phyloP scores from a whole-genome alignment of 176 grass and related monocot species.

The Zea luxurians region DNA sequence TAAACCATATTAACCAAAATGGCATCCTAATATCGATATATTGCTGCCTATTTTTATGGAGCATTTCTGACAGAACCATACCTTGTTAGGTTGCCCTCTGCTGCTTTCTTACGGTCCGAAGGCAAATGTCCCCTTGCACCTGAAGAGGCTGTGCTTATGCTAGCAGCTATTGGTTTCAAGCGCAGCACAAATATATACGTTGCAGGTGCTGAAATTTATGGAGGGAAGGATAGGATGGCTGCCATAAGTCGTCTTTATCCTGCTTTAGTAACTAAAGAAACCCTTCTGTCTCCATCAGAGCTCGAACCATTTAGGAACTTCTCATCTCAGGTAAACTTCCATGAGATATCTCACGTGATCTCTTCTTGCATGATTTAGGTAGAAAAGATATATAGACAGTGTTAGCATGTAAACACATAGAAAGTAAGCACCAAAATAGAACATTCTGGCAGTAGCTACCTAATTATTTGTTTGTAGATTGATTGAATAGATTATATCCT shows the following conservation, averaged over 20 bases:
- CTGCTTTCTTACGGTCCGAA: conserved; percentile 79
- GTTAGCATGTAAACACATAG: conserved; percentile 2
- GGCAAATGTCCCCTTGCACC: conserved; percentile 94
- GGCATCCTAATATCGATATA: conserved; percentile 25
- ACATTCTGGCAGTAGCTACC: neutral
- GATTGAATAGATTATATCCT: neutral
- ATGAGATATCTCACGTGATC: conserved; percentile 20
- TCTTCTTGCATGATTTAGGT: conserved; percentile 15
- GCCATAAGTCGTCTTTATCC: conserved; percentile 87
- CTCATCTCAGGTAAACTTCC: conserved; percentile 80
- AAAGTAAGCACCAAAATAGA: neutral
- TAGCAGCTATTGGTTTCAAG: conserved; percentile 93
- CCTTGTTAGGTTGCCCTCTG: conserved; percentile 73
- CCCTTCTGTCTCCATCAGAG: conserved; percentile 69
- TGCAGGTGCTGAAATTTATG: conserved; percentile 95
- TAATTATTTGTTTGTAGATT: neutral
- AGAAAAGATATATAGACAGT: conserved; percentile 16
- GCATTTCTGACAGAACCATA: conserved; percentile 24
- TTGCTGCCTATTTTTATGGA: neutral
- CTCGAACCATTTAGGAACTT: conserved; percentile 88
- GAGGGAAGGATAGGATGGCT: conserved; percentile 83
- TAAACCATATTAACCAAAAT: conserved; percentile 26
- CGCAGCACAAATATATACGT: conserved; percentile 76
- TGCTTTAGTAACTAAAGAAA: conserved; percentile 90
- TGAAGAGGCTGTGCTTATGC: conserved; percentile 97